Percentiles rank a stretch among this genome's conserved stretches.
These are phyloP conservation scores for Alternaria sp. DNA, from an alignment of 2,329 filamentous ascomycete genomes.

Conservation along the genomic window DNA sequence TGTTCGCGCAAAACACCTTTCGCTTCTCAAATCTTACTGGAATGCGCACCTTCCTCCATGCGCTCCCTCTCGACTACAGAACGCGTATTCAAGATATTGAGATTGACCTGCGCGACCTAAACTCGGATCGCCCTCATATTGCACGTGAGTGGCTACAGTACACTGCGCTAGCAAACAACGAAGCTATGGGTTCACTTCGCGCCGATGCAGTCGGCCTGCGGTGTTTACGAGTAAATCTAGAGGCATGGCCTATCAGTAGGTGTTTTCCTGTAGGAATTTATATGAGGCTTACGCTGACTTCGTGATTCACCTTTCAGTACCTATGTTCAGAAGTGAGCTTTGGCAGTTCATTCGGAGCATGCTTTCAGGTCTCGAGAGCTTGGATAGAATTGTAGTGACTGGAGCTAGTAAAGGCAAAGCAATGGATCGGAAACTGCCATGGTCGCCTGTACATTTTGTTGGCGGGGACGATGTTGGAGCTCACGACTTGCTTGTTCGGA, in stretches of 20 bases:
- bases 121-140: conserved; percentile 32
- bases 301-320: conserved; percentile 11
- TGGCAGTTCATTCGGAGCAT: conserved; percentile 45
- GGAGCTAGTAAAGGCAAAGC: conserved; percentile 43
- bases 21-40: conserved; percentile 46
- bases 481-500: conserved; percentile 43
- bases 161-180: conserved; percentile 33
- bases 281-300: not conserved
- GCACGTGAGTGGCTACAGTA: conserved; percentile 50
- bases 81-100: conserved; percentile 45
- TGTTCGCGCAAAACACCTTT: conserved; percentile 49
- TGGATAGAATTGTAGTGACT: conserved; percentile 45
- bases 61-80: conserved; percentile 29
- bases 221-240: conserved; percentile 47
- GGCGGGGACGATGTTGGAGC: conserved; percentile 48
- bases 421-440: conserved; percentile 44
- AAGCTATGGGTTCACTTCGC: conserved; percentile 31
- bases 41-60: conserved; percentile 40
- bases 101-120: conserved; percentile 45
- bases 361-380: conserved; percentile 34
- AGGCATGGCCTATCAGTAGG: conserved; percentile 39
- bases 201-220: conserved; percentile 42
- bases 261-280: not conserved
- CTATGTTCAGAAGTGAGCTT: conserved; percentile 39
- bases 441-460: conserved; percentile 49